Evolutionary conservation across 2,329 filamentous ascomycete species (phyloP).

Genomic region (Pseudogymnoascus verrucosus): DNA sequence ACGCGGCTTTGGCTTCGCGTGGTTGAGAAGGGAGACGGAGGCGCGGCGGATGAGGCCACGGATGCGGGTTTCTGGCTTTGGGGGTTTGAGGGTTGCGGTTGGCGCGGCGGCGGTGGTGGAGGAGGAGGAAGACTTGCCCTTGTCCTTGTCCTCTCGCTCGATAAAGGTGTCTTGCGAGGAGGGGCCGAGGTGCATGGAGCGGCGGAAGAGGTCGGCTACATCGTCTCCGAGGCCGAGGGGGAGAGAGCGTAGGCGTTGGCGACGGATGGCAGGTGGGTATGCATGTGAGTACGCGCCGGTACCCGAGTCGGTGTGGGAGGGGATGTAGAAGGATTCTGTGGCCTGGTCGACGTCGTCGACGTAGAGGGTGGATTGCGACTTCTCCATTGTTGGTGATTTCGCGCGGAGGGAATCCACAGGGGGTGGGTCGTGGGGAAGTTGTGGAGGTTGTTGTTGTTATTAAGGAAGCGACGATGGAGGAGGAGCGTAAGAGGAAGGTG

Average conservation of each 20-base stretch:
- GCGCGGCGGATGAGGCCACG: conserved; percentile 48
- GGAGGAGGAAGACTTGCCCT: conserved; percentile 36
- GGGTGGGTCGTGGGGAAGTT: not conserved
- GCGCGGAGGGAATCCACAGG: not conserved
- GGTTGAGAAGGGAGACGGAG: conserved; percentile 44
- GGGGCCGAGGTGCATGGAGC: not conserved
- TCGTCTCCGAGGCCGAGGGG: conserved; percentile 22
- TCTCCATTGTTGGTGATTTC: not conserved
- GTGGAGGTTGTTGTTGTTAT: not conserved
- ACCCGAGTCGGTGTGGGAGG: not conserved
- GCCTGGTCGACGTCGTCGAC: not conserved
- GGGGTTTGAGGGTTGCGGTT: conserved; percentile 32
- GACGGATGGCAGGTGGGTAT: not conserved
- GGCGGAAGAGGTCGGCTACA: conserved; percentile 13
- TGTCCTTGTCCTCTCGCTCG: conserved; percentile 20
- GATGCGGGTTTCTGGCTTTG: conserved; percentile 40
- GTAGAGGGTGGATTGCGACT: not conserved
- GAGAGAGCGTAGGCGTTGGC: conserved; percentile 21
- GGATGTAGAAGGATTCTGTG: not conserved
- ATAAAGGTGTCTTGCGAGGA: conserved; percentile 26
- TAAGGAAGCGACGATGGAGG: not conserved
- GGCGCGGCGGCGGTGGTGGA: conserved; percentile 19
- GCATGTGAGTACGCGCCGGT: not conserved
- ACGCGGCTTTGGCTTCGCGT: conserved; percentile 44
- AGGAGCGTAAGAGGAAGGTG: not conserved